A percentile compares a stretch with the other conserved stretches of the same genome.
phyloP scores from a whole-genome alignment of 805 yeast genomes.

The Scheffersomyces spartinae region DNA sequence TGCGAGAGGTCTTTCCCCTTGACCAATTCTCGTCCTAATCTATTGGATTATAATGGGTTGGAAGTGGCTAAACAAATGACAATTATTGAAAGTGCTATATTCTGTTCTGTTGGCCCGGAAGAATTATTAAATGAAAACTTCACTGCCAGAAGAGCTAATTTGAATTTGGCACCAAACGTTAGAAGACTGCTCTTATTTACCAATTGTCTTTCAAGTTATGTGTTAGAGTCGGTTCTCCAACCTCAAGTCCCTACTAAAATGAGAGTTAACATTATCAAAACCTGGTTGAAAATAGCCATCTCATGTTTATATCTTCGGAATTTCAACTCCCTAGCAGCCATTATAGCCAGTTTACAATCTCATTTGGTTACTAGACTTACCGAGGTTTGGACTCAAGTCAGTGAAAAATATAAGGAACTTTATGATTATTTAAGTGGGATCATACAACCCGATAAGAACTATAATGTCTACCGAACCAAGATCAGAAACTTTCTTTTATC shows the following conservation, averaged over 20 bases:
- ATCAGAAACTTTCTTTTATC: conserved; percentile 41
- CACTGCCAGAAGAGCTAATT: conserved; percentile 45
- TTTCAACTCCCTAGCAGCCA: conserved; percentile 70
- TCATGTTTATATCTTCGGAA: conserved; percentile 65
- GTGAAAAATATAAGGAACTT: conserved; percentile 48
- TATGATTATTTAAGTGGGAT: conserved; percentile 56
- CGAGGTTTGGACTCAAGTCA: conserved; percentile 46
- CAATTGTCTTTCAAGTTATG: conserved; percentile 60
- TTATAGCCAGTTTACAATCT: conserved; percentile 66
- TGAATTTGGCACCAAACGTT: conserved; percentile 53
- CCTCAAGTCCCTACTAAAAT: conserved; percentile 37
- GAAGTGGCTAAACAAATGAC: conserved; percentile 74
- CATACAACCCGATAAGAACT: conserved; percentile 67
- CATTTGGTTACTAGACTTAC: conserved; percentile 54
- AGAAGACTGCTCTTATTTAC: conserved; percentile 54
- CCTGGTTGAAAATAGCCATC: conserved; percentile 66
- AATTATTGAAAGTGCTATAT: conserved; percentile 56
- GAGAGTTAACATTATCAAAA: conserved; percentile 43
- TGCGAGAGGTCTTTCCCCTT: conserved; percentile 50
- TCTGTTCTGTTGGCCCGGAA: conserved; percentile 48
- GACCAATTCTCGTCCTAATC: conserved; percentile 38
- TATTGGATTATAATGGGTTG: conserved; percentile 52
- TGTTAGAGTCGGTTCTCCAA: conserved; percentile 54
- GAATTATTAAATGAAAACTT: conserved; percentile 59
- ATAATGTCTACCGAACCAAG: conserved; percentile 54